Conservation (phyloP, 345 rosid species). For the Populus simonii region DNA sequence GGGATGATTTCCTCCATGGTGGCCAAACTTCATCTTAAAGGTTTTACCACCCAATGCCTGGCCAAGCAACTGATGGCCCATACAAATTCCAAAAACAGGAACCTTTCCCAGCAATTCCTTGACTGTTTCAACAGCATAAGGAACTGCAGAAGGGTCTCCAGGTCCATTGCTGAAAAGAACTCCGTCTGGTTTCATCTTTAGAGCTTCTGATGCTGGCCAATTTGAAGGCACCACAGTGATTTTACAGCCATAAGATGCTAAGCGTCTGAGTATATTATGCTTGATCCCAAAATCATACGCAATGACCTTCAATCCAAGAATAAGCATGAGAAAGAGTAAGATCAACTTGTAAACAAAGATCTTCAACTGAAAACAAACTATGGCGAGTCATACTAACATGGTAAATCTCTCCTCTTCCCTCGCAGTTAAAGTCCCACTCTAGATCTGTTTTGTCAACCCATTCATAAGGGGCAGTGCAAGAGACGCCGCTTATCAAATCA, state of each 20-base stretch:
- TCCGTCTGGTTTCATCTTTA: conserved; percentile 86
- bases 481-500: conserved; percentile 83
- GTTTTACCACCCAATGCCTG: conserved; percentile 97
- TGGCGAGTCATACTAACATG: conserved; percentile 45
- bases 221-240: conserved; percentile 86
- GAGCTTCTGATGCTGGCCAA: conserved; percentile 78
- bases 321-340: conserved; percentile 5
- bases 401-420: conserved; percentile 41
- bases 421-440: conserved; percentile 76
- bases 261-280: conserved; percentile 79
- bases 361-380: not conserved
- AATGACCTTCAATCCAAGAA: conserved; percentile 51
- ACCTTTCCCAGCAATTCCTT: conserved; percentile 76
- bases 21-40: conserved; percentile 97
- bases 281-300: conserved; percentile 96
- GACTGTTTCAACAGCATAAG: conserved; percentile 86
- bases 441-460: conserved; percentile 68
- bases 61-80: conserved; percentile 97
- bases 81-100: conserved; percentile 95
- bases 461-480: conserved; percentile 72
- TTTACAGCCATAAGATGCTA: conserved; percentile 84
- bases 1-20: conserved; percentile 97
- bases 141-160: conserved; percentile 96
- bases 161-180: conserved; percentile 98
- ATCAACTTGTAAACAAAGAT: conserved; percentile 12